Evolutionary conservation across 2,329 filamentous ascomycete genomes (phyloP).

Genomic region (Mollisia scopiformis): DNA sequence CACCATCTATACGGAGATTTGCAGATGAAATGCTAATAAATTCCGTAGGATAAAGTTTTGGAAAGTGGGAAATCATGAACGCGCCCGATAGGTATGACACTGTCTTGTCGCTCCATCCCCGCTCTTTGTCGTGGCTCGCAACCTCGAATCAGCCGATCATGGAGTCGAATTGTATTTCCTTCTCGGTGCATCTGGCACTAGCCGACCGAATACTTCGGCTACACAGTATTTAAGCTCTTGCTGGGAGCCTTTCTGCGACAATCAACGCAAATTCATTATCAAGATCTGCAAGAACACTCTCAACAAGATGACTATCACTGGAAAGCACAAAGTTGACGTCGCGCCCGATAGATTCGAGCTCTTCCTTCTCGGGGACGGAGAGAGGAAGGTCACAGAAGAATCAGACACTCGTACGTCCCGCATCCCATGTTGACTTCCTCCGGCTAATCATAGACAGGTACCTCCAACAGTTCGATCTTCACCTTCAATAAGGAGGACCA

Average conservation of each 20-base stretch:
- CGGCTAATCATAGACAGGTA: slow-evolving; percentile 56
- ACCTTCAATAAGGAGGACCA: slow-evolving; percentile 96
- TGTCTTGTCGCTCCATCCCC: background rate
- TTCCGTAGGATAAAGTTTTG: background rate
- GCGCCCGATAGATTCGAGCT: slow-evolving; percentile 76
- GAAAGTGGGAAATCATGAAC: slow-evolving; percentile 48
- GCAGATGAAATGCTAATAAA: background rate
- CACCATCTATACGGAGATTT: background rate
- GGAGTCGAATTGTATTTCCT: background rate
- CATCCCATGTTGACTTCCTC: background rate
- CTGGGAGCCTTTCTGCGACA: background rate
- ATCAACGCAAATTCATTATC: background rate
- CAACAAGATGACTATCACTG: background rate
- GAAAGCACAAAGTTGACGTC: slow-evolving; percentile 22
- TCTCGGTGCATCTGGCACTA: background rate
- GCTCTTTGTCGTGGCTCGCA: background rate
- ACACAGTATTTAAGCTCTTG: background rate
- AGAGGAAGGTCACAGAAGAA: slow-evolving; percentile 92
- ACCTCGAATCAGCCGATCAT: background rate
- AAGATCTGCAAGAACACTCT: background rate
- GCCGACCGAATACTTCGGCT: background rate
- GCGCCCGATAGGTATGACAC: slow-evolving; percentile 52
- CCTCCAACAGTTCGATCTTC: slow-evolving; percentile 95
- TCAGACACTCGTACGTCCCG: slow-evolving; percentile 78
- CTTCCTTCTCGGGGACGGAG: slow-evolving; percentile 82